These are phyloP conservation scores for Candida nanaspora DNA, from an alignment of 805 yeast species.

Conservation along the genomic window DNA sequence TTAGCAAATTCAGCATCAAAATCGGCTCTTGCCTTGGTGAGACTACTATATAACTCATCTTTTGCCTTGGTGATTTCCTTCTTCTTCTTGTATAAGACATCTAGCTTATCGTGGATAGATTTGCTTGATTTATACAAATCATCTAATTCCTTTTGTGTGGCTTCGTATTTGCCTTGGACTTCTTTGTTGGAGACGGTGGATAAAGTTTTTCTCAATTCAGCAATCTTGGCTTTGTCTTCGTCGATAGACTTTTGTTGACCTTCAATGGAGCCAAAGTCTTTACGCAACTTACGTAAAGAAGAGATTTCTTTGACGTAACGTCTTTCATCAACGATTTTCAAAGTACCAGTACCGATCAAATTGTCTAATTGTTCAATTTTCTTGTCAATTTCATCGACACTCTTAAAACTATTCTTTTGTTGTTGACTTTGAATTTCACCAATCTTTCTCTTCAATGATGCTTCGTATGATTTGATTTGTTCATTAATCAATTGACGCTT, in stretches of 20 bases:
- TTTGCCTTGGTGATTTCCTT: slow-evolving; percentile 57
- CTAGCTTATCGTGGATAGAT: slow-evolving; percentile 58
- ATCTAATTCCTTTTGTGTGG: slow-evolving; percentile 62
- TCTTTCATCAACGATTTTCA: slow-evolving; percentile 89
- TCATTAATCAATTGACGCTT: slow-evolving; percentile 35
- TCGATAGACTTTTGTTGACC: slow-evolving; percentile 75
- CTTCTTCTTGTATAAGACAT: slow-evolving; percentile 57
- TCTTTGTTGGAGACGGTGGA: slow-evolving; percentile 53
- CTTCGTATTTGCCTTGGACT: slow-evolving; percentile 60
- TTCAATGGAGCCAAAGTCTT: slow-evolving; percentile 68
- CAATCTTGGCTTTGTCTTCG: slow-evolving; percentile 66
- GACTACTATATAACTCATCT: slow-evolving; percentile 58
- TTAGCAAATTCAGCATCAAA: slow-evolving; percentile 70
- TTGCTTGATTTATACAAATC: slow-evolving; percentile 55
- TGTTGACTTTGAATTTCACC: slow-evolving; percentile 66
- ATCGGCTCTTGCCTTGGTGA: slow-evolving; percentile 64
- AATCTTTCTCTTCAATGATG: slow-evolving; percentile 64
- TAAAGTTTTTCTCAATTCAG: slow-evolving; percentile 65
- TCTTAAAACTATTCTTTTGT: slow-evolving; percentile 63
- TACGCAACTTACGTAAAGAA: slow-evolving; percentile 69
- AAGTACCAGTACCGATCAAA: slow-evolving; percentile 66
- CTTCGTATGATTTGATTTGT: slow-evolving; percentile 66
- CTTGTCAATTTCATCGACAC: slow-evolving; percentile 60
- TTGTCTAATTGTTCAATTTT: slow-evolving; percentile 63
- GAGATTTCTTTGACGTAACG: slow-evolving; percentile 78